Evolutionary conservation across 805 yeast genomes (phyloP), one percentile per base, ranked within the genome.

Genomic region (Clavispora santaluciae): DNA sequence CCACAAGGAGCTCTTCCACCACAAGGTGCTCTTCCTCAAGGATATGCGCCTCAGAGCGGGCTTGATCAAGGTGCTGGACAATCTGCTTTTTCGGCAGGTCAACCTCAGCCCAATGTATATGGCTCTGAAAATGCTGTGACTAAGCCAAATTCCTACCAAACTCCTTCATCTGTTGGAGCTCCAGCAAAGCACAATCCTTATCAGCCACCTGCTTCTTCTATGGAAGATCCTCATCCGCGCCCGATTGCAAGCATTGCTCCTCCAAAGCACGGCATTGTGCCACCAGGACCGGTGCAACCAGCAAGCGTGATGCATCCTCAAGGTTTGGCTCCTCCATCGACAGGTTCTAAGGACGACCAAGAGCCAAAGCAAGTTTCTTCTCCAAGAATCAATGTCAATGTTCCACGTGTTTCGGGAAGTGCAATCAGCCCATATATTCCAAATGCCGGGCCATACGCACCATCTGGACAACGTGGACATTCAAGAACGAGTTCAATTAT

Each of bases 391-490:
- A 28, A 28, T n/a, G 31, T 28, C 20, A 28, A 28, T 28, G 31
- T 28, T 8, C 31, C 31, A 6, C 31, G 31, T 10, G 10, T 20
- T 12, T 7, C 18, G 3, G 31, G 31, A 16, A 28, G 31, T 20
- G 31, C 10, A 23, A 41, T 56, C 16, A 66, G 72, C 41, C 73
- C 73, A 2, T 69, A 69, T 46, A 68, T 69, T 9, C 75, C 75
- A 1, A 58, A 60, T 35, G 57, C 70, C 9, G 75, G 75, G 6
- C 75, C 73, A 3, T 69, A 69, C 42, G 73, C 68, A 6, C 75
- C 75, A 5, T 54, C 56, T 29, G 52, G 47, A 23, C 62, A 54
- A 26, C 59, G 61, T 36, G 56, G 64, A 0, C 73, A 68, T 43
- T 66, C 72, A 6, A 51, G 74, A 43, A 64, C 68, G 3, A 63